Conservation (phyloP, 805 yeast genomes). For the Kodamaea restingae region DNA sequence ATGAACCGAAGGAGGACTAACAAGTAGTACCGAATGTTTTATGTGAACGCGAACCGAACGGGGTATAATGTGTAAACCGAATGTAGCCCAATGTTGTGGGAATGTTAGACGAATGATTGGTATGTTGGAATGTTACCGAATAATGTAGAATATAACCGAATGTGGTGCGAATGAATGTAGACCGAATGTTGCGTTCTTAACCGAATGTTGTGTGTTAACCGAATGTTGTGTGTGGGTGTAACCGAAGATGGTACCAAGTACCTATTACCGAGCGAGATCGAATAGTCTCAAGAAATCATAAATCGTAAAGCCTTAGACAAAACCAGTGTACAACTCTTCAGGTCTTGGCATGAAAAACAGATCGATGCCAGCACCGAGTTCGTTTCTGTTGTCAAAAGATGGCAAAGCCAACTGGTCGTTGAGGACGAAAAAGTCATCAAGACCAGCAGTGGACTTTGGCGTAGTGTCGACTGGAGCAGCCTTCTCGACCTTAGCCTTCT, state of each 20-base stretch:
- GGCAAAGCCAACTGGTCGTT: slow-evolving; percentile 14
- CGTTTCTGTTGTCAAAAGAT: slow-evolving; percentile 14
- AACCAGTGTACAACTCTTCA: slow-evolving; percentile 26
- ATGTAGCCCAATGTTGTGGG: background rate
- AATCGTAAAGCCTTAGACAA: slow-evolving; percentile 10
- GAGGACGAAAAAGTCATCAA: slow-evolving; percentile 20
- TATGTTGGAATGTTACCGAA: no score
- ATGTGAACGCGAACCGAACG: background rate
- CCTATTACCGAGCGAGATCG: no score
- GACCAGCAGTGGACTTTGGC: slow-evolving; percentile 10
- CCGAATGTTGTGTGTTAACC: no score
- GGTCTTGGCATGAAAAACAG: slow-evolving; percentile 21
- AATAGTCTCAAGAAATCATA: slow-evolving; percentile 3
- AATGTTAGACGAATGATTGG: no score
- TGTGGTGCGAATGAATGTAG: no score
- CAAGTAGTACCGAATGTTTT: background rate
- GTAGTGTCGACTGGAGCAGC: slow-evolving; percentile 9
- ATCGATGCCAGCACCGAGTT: slow-evolving; percentile 18
- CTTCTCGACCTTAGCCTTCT: slow-evolving; percentile 15
- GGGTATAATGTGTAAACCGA: no score
- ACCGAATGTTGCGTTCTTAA: no score
- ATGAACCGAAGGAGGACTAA: no score
- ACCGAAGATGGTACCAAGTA: no score
- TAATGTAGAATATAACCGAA: no score
- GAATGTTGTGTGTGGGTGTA: no score